Conservation (phyloP, 2,329 filamentous ascomycete genomes). For the Setomelanomma holmii region DNA sequence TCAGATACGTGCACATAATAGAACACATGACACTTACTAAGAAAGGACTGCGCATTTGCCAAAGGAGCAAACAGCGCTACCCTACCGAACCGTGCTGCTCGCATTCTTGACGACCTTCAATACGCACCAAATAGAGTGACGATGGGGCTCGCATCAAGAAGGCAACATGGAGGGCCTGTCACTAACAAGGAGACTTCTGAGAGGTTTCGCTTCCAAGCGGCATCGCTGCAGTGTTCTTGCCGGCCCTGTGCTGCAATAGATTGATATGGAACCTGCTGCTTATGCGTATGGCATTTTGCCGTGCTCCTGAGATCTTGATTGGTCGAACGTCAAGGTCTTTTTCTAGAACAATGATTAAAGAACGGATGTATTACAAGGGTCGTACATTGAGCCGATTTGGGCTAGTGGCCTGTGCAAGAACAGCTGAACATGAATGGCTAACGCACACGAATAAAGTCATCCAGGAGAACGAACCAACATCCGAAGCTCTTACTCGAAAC, state of each 20-base stretch:
- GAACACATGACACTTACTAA: not conserved
- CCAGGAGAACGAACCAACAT: too few species aligned
- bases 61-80: not conserved
- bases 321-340: not conserved
- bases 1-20: not conserved
- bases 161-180: not conserved
- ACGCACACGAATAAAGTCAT: too few species aligned
- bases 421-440: too few species aligned
- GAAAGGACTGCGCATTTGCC: not conserved
- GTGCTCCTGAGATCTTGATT: not conserved
- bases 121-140: not conserved
- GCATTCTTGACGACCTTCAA: not conserved
- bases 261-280: constrained; percentile 3
- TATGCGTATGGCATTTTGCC: not conserved
- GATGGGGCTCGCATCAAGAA: not conserved
- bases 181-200: not conserved
- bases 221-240: not conserved
- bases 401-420: not conserved
- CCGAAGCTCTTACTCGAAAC: too few species aligned
- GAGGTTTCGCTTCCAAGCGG: not conserved
- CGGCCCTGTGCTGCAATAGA: not conserved
- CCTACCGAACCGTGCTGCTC: not conserved
- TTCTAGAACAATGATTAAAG: not conserved
- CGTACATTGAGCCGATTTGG: not conserved
- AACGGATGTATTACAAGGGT: not conserved